Percentiles rank a stretch among this genome's conserved stretches.
These are phyloP conservation scores for Auricularia sp. DNA, from an alignment of 768 basidiomycete genomes.

Conservation along the genomic window DNA sequence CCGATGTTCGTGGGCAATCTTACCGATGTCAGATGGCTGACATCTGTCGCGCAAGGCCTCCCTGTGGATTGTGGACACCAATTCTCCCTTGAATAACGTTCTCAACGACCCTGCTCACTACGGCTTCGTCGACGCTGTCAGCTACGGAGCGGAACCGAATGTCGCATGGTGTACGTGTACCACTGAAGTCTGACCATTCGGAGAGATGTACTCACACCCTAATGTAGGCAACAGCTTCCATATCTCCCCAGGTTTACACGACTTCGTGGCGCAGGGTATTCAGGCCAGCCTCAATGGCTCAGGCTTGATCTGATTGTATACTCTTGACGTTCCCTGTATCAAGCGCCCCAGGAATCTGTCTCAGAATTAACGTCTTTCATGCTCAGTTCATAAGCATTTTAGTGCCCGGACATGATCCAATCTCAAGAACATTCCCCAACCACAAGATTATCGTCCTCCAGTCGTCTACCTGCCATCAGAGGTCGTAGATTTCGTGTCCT, in stretches of 20 bases:
- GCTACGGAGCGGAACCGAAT: not conserved
- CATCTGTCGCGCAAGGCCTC: not conserved
- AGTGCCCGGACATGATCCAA: too few species aligned
- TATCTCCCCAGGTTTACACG: not conserved
- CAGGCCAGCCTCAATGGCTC: not conserved
- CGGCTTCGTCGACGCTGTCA: not conserved
- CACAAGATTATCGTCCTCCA: too few species aligned
- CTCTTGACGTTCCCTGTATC: too few species aligned
- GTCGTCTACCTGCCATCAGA: too few species aligned
- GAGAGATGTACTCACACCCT: not conserved
- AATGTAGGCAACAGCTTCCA: not conserved
- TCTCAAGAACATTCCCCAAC: too few species aligned
- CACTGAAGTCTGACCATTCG: not conserved
- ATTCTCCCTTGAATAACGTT: not conserved
- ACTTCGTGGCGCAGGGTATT: not conserved
- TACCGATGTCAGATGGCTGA: not conserved
- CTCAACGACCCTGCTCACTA: not conserved
- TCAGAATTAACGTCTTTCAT: too few species aligned
- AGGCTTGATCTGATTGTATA: not conserved
- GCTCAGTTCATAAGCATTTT: too few species aligned
- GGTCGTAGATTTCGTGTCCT: too few species aligned
- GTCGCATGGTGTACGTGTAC: not conserved
- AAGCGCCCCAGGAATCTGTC: too few species aligned
- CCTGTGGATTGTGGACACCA: not conserved
- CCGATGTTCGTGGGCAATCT: constrained; percentile 28